phyloP scores from a whole-genome alignment of 2,329 filamentous ascomycete genomes.

The Lojkania enalia region DNA sequence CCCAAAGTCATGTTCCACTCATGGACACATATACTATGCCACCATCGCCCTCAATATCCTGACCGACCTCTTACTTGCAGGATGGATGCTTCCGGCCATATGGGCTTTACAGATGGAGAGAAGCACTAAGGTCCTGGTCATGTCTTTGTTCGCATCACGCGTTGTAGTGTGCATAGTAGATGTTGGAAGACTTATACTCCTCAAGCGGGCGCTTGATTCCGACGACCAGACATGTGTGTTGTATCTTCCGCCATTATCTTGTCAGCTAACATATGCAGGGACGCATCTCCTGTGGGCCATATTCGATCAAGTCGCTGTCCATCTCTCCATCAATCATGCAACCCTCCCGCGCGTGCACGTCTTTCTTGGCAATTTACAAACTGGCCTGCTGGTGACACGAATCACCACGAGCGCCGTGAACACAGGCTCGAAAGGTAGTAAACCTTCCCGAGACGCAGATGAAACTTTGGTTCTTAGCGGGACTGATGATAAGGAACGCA shows the following conservation, averaged over 20 bases:
- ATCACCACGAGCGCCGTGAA: background rate
- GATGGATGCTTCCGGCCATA: conserved; percentile 15
- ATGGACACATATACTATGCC: conserved; percentile 11
- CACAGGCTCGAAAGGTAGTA: conserved; percentile 4
- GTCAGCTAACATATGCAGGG: conserved; percentile 2
- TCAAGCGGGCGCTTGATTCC: conserved; percentile 10
- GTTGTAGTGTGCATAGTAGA: conserved; percentile 11
- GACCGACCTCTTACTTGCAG: conserved; percentile 14
- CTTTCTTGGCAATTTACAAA: conserved; percentile 13
- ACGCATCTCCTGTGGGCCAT: conserved; percentile 11
- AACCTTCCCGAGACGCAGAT: background rate
- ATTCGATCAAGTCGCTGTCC: conserved; percentile 14
- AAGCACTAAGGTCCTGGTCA: background rate
- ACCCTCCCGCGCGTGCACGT: conserved; percentile 13
- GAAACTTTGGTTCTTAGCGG: background rate
- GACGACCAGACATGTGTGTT: conserved; percentile 12
- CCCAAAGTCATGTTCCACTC: conserved; percentile 4
- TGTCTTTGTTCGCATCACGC: conserved; percentile 14
- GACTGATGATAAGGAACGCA: background rate
- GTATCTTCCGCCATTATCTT: background rate
- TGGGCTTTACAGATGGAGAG: conserved; percentile 12
- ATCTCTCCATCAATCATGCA: conserved; percentile 18
- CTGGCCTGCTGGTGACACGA: conserved; percentile 1
- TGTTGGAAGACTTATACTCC: conserved; percentile 8
- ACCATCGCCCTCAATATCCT: conserved; percentile 13